Base-by-base conservation (phyloP, 331 rosid species). In the Spiraea crenata region DNA sequence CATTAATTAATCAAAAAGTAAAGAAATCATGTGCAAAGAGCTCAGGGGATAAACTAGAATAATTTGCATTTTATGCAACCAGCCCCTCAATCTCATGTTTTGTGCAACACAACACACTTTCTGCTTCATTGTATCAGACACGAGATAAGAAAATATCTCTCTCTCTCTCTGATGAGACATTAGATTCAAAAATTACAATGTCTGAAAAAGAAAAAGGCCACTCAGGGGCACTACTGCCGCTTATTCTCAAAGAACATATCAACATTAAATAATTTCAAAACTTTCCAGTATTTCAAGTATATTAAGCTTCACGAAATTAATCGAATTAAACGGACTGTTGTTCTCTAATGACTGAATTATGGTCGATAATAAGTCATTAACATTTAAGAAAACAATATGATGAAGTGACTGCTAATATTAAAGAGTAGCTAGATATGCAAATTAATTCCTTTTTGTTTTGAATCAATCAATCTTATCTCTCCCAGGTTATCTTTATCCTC, bases 91-190 rank as follows among this genome's bases (percentile, higher is more conserved):
- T 82, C 70, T 60, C 42, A 9, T 41, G 12, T 12, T 61, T 61
- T 16, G 34, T 9, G 66, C 66, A 37, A 44, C 31, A 74, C 41
- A 72, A 16, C 71, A 56, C 92, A 70, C 97, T 91, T 90, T 93
- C 91, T 89, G 99, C 91, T 92, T 85, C 95, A 89, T 69, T 77
- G 85, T 63, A 71, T 77, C 87, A 78, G 95, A 93, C 96, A 88
- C 81, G 63, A 56, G 62, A 82, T 57, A 74, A 58, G 62, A 48
- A 76, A 46, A 35, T 25, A 1, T 67, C 61, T 69, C 66, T 25
- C 31, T 67, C 61, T 69, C 66, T 50, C 41, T 69, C 54, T 75
- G 80, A 79, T 57, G 65, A 85, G 82, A 85, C 82, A 63, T 74
- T 70, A 67, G 81, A 82, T 82, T 85, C 86, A 69, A 44, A 66